phyloP scores from a whole-genome alignment of 768 basidiomycete genomes.

The Pulveroboletus frians region DNA sequence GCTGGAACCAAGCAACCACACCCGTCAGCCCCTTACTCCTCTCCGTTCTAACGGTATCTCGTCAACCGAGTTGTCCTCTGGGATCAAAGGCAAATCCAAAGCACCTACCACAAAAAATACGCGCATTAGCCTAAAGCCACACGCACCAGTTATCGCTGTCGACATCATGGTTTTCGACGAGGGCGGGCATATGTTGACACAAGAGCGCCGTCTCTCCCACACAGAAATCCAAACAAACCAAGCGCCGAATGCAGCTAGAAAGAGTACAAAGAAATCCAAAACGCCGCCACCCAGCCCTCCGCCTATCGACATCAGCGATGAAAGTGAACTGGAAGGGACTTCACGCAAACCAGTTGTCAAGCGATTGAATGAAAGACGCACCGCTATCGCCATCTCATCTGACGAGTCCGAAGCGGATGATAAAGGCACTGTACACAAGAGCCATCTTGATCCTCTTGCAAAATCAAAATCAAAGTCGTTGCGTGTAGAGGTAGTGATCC shows the following conservation, averaged over 20 bases:
- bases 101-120: slow-evolving; percentile 9
- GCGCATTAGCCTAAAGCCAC: slow-evolving; percentile 33
- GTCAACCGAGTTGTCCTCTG: slow-evolving; percentile 31
- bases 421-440: slow-evolving; percentile 4
- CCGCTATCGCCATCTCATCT: slow-evolving; percentile 36
- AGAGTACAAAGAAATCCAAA: slow-evolving; percentile 6
- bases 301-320: slow-evolving; percentile 25
- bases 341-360: slow-evolving; percentile 9
- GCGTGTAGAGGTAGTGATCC: slow-evolving; percentile 41
- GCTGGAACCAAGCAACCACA: slow-evolving; percentile 13
- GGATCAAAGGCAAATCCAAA: slow-evolving; percentile 22
- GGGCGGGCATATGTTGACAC: slow-evolving; percentile 49
- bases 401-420: slow-evolving; percentile 44
- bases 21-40: slow-evolving; percentile 39
- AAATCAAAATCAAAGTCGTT: slow-evolving; percentile 12
- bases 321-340: slow-evolving; percentile 28
- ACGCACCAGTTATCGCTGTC: slow-evolving; percentile 50
- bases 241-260: slow-evolving; percentile 1
- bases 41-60: slow-evolving; percentile 36
- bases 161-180: slow-evolving; percentile 67
- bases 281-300: neutral
- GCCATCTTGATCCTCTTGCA: slow-evolving; percentile 3
- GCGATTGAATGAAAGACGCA: slow-evolving; percentile 12
- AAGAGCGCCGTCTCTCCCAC: slow-evolving; percentile 57
- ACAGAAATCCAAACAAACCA: slow-evolving; percentile 38